Percentiles rank a stretch among this genome's conserved stretches.
Conservation (phyloP, 371 early-diverging fungal genomes). For the Capniomyces stellatus region DNA sequence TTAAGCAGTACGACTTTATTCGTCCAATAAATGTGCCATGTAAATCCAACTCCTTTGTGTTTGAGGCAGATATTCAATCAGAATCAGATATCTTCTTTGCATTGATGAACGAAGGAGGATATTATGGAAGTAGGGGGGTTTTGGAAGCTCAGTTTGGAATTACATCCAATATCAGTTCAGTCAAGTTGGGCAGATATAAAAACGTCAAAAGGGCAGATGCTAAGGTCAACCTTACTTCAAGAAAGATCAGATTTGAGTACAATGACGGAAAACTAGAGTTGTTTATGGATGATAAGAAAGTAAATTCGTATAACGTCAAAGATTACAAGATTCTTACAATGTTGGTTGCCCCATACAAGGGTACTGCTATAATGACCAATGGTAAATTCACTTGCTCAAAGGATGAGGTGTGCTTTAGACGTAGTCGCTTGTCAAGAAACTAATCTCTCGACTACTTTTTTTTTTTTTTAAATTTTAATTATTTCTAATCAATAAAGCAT, state of each 20-base stretch:
- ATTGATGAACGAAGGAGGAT: background rate
- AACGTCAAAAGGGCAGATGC: background rate
- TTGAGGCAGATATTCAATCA: background rate
- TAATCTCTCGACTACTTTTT: too few species aligned
- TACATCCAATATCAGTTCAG: background rate
- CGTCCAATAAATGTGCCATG: background rate
- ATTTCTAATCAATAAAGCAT: too few species aligned
- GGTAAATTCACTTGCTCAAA: background rate
- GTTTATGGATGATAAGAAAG: background rate
- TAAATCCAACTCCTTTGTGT: background rate
- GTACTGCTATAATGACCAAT: background rate
- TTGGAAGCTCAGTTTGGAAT: background rate
- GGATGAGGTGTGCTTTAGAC: too few species aligned
- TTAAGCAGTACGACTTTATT: background rate
- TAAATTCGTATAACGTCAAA: background rate
- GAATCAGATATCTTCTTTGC: background rate
- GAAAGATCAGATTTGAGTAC: background rate
- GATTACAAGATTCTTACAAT: background rate
- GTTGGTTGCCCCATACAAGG: background rate
- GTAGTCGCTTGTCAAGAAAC: too few species aligned
- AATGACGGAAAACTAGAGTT: background rate
- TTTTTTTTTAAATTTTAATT: too few species aligned
- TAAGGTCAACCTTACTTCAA: background rate
- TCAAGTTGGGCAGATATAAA: background rate
- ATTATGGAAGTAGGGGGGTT: background rate